A percentile compares a stretch with the other conserved stretches of the same genome.
These are phyloP conservation scores for Thalassiosira gravida DNA, from an alignment of 352 stramenopile genomes.

Conservation along the genomic window DNA sequence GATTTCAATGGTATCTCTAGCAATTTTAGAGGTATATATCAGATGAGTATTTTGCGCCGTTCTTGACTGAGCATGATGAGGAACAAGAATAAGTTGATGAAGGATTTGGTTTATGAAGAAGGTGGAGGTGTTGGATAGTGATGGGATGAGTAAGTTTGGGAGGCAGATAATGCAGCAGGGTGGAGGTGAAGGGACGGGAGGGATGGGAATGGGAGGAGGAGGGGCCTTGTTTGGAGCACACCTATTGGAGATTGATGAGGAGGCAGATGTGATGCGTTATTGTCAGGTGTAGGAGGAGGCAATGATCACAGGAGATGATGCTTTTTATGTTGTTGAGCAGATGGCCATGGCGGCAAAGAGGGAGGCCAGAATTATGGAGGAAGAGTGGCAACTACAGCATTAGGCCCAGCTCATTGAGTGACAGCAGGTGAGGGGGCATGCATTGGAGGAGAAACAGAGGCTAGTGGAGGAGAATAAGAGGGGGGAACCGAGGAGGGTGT, in stretches of 20 bases:
- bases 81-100: conserved; percentile 30
- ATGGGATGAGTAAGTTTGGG: conserved; percentile 9
- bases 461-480: conserved; percentile 10
- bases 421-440: not conserved
- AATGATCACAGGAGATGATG: conserved; percentile 6
- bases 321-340: not conserved
- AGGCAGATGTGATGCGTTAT: conserved; percentile 13
- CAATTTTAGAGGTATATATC: too few species aligned
- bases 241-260: conserved; percentile 17
- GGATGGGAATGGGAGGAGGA: too few species aligned
- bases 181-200: not conserved
- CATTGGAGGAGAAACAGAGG: conserved; percentile 9
- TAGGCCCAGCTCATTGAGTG: conserved; percentile 4
- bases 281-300: too few species aligned
- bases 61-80: too few species aligned
- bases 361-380: not conserved
- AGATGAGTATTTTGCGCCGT: too few species aligned
- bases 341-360: not conserved
- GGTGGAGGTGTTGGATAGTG: conserved; percentile 19
- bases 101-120: conserved; percentile 27
- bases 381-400: not conserved
- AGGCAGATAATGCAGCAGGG: not conserved
- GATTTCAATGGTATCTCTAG: too few species aligned
- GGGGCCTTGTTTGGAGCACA: not conserved
- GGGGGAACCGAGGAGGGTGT: conserved; percentile 20